Base-by-base conservation (phyloP, 2,329 filamentous ascomycete genomes). In the Penicillium crustosum region DNA sequence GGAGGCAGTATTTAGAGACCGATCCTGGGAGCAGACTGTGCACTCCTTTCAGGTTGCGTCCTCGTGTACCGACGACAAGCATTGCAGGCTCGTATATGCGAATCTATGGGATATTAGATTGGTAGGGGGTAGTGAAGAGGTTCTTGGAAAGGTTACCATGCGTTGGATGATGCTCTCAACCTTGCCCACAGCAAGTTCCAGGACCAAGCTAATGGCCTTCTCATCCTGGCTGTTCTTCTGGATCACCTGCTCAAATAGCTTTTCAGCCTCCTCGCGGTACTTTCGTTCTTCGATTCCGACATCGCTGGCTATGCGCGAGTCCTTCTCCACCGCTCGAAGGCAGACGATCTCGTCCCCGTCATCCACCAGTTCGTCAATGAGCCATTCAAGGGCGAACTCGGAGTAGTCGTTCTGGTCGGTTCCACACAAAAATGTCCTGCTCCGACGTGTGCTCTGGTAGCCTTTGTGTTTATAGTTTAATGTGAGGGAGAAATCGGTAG, bases 271-370 rank as follows among this genome's bases (percentile, higher is more conserved):
- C 21, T 86, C 82, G 41, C 88, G 86, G 74, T 96, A 96, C 51
- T 84, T 82, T 51, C 85, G 87, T 55, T 87, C 84, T 62, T 89
- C 84, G 15, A 86, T 80, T 36, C 82, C 81, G 12, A 77, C 75
- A 59, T 87, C 85, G 56, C 80, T 84, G 39, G 84, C 83, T 61
- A 89, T 83, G 52, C 88, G 89, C 51, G 87, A 83, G 62, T 93
- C 90, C 70, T 90, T 93, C 70, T 96, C 92, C 43, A 96, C 84
- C 2, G 96, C 93, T 52, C 91, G 84, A 49, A 97, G 83, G 75
- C 93, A 97, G 9, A 97, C 89, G 57, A 97, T 88, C 75, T 96
- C 91, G 71, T 97, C 93, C 19, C 93, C 92, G 69, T 96, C 93
- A 68, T 96, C 92, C 41, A 96, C 91, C 55, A 96, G 82, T 76